phyloP scores from a whole-genome alignment of 352 stramenopile genomes.

The Globisporangium ultimum region DNA sequence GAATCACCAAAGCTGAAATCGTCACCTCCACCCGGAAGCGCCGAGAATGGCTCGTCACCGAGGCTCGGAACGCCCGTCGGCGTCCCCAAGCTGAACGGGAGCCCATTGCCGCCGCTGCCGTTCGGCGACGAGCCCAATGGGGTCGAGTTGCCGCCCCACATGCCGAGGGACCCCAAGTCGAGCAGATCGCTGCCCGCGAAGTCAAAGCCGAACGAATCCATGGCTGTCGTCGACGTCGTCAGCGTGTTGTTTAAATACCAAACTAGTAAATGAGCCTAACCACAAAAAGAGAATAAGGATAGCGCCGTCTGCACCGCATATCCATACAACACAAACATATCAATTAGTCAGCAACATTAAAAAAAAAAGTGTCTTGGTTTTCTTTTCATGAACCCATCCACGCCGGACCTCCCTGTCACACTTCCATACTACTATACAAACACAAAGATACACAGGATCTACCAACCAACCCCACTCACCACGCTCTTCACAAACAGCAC shows the following conservation, averaged over 20 bases:
- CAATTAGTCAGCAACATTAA: background rate
- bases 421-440: too few relatives aligned
- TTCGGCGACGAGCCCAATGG: constrained; percentile 73
- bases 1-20: constrained; percentile 84
- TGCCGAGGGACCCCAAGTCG: constrained; percentile 68
- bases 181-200: constrained; percentile 71
- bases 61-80: constrained; percentile 82
- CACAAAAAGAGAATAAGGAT: background rate
- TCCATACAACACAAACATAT: background rate
- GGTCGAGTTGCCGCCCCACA: constrained; percentile 59
- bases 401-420: too few relatives aligned
- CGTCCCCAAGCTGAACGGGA: constrained; percentile 84
- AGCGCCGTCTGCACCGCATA: too few relatives aligned
- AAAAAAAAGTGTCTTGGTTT: too few relatives aligned
- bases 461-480: too few relatives aligned
- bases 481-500: too few relatives aligned
- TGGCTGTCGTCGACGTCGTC: constrained; percentile 15
- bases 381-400: too few relatives aligned
- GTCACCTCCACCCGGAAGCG: constrained; percentile 41
- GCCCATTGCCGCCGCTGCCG: constrained; percentile 23
- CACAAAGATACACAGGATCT: too few relatives aligned
- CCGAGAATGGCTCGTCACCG: constrained; percentile 67
- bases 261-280: background rate
- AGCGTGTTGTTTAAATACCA: constrained; percentile 1
- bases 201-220: constrained; percentile 87